Base-by-base conservation (phyloP, 208 protist genomes). In the Acanthamoeba sp. region DNA sequence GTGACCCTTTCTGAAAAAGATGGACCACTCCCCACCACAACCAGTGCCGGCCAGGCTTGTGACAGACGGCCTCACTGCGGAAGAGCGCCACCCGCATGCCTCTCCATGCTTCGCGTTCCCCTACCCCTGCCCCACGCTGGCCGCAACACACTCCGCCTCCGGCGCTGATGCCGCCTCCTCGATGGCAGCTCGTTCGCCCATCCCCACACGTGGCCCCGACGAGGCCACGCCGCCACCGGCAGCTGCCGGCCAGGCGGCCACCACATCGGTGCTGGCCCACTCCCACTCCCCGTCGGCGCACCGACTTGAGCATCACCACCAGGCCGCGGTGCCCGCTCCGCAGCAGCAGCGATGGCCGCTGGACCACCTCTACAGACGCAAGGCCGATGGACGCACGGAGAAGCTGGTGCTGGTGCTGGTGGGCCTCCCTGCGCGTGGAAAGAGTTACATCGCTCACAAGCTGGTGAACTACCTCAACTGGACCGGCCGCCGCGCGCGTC, bases 401-500 rank as follows among this genome's bases (percentile, higher is more conserved):
- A 90, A 90, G 82, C 84, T 95, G 27, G 38, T 95, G n/a, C 84
- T 95, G 52, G 94, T 95, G 12, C 73, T 95, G 85, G 94, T 95
- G 5, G 94, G 94, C 9, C 84, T 95, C 29, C 94, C 94, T 22
- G 94, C 94, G 27, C 71, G 94, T 18, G 93, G 93, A 2, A 95
- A 95, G 73, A 90, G 71, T 24, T 95, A 91, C 55, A 78, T 95
- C 32, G 38, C 94, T 5, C 34, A 95, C 20, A 87, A 88, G 55
- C 27, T 95, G 24, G 85, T 52, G 20, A 84, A 50, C 40, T 93
- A 93, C 89, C 59, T 93, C n/a, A 85, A 48, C 48, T 95, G 82
- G 82, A 76, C 50, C 38, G 94, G 94, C 2, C 50, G 48, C 22
- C 42, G 57, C 27, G 85, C 94, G 48, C 62, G 87, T 10, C 59